phyloP scores from a whole-genome alignment of 352 stramenopile genomes.

The Globisporangium parvum region DNA sequence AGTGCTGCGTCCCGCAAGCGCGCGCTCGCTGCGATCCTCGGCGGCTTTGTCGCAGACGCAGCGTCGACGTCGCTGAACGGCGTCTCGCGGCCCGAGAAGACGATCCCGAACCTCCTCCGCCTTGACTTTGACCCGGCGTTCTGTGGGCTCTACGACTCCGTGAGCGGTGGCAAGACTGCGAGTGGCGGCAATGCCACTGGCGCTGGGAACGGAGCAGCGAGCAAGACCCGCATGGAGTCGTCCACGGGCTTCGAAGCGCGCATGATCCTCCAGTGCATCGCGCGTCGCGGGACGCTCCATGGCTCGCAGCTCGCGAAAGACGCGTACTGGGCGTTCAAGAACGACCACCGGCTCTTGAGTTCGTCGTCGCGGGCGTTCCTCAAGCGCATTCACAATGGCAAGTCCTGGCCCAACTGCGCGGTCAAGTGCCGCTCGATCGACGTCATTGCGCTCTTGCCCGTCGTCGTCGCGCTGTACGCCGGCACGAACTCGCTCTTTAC shows the following conservation, averaged over 20 bases:
- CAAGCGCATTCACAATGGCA: slow-evolving; percentile 67
- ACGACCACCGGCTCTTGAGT: slow-evolving; percentile 65
- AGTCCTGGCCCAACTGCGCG: slow-evolving; percentile 62
- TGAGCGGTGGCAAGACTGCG: too few relatives aligned
- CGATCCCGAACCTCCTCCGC: slow-evolving; percentile 65
- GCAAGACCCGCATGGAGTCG: slow-evolving; percentile 49
- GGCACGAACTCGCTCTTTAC: slow-evolving; percentile 75
- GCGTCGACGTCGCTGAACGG: slow-evolving; percentile 75
- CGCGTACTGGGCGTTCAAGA: slow-evolving; percentile 80
- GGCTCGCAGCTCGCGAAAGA: slow-evolving; percentile 71
- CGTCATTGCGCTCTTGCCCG: slow-evolving; percentile 62
- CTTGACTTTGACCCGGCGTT: slow-evolving; percentile 77
- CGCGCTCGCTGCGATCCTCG: slow-evolving; percentile 60
- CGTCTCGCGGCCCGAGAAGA: slow-evolving; percentile 71
- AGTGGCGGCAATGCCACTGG: slow-evolving; percentile 20
- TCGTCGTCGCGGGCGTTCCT: slow-evolving; percentile 66
- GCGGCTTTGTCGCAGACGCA: slow-evolving; percentile 71
- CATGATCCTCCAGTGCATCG: slow-evolving; percentile 68
- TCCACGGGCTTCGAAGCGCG: slow-evolving; percentile 75
- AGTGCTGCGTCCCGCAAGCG: slow-evolving; percentile 50
- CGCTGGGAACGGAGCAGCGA: slow-evolving; percentile 15
- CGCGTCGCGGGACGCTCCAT: slow-evolving; percentile 61
- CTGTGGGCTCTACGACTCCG: slow-evolving; percentile 54
- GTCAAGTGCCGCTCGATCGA: slow-evolving; percentile 80
- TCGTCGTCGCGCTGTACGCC: slow-evolving; percentile 74